Conservation (phyloP, 768 basidiomycete genomes). For the Podaxis rugospora region DNA sequence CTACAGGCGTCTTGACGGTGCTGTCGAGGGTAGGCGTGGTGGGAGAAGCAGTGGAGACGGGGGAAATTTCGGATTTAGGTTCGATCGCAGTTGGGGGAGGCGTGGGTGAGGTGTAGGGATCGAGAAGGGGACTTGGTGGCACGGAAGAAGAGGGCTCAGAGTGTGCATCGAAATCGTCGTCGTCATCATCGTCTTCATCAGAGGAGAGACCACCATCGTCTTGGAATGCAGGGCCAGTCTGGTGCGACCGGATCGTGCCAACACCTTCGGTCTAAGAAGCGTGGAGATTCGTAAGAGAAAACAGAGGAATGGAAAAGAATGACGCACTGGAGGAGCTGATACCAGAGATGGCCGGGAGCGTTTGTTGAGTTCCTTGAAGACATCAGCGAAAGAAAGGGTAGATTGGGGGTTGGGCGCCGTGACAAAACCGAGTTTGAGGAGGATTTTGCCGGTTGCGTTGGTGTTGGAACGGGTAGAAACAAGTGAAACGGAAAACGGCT, state of each 20-base stretch:
- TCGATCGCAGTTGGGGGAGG: constrained; percentile 5
- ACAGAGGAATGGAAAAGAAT: neutral
- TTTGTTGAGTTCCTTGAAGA: constrained; percentile 61
- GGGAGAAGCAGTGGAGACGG: constrained; percentile 12
- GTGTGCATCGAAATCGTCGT: constrained; percentile 25
- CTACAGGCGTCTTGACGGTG: constrained; percentile 16
- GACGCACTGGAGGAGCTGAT: constrained; percentile 71
- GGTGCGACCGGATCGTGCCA: constrained; percentile 71
- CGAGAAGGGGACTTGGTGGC: constrained; percentile 17
- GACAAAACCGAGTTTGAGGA: constrained; percentile 45
- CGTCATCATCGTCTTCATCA: constrained; percentile 31
- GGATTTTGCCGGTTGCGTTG: constrained; percentile 33
- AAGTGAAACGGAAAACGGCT: constrained; percentile 35
- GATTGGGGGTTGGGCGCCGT: constrained; percentile 37
- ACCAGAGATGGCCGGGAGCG: constrained; percentile 63
- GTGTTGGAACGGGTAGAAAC: constrained; percentile 39
- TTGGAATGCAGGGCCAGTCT: constrained; percentile 50
- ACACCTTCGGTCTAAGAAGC: constrained; percentile 71
- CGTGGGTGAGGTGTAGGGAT: constrained; percentile 19
- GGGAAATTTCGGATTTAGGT: constrained; percentile 5
- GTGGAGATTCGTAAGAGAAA: constrained; percentile 4
- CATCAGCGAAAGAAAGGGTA: constrained; percentile 45
- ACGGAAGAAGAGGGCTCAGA: constrained; percentile 21
- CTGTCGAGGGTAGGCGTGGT: constrained; percentile 19
- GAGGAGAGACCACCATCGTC: constrained; percentile 77